Evolutionary conservation across 495 filamentous ascomycete genomes (phyloP).

Genomic region (Penicillium daleae): DNA sequence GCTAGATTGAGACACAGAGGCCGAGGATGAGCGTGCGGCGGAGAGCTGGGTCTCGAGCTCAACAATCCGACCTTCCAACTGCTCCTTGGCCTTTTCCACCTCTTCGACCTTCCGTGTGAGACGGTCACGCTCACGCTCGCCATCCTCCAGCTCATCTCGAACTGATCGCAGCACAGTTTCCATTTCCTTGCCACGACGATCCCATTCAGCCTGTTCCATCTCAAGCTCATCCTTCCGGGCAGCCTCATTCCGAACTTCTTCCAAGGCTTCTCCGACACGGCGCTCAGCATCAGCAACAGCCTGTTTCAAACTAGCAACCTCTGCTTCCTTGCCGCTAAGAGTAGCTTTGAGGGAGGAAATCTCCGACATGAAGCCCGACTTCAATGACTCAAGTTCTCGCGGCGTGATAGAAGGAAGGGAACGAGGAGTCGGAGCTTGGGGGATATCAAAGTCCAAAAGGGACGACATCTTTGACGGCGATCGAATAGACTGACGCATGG

Average conservation of each 20-base stretch:
- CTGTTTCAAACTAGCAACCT: slow-evolving; percentile 79
- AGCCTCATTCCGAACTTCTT: slow-evolving; percentile 75
- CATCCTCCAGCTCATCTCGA: slow-evolving; percentile 76
- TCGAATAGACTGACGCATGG: slow-evolving; percentile 38
- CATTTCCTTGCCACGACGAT: slow-evolving; percentile 82
- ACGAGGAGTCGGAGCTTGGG: slow-evolving; percentile 84
- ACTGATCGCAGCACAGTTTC: slow-evolving; percentile 76
- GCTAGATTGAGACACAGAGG: slow-evolving; percentile 15
- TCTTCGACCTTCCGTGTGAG: slow-evolving; percentile 73
- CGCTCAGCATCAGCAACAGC: slow-evolving; percentile 88
- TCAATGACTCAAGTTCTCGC: slow-evolving; percentile 88
- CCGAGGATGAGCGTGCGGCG: slow-evolving; percentile 58
- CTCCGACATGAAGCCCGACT: slow-evolving; percentile 85
- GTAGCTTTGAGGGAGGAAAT: slow-evolving; percentile 88
- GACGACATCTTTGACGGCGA: slow-evolving; percentile 46
- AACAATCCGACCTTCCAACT: slow-evolving; percentile 54
- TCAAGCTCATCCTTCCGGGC: slow-evolving; percentile 68
- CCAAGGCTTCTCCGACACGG: slow-evolving; percentile 83
- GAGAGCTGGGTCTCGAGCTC: slow-evolving; percentile 76
- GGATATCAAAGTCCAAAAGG: slow-evolving; percentile 92
- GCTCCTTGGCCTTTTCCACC: slow-evolving; percentile 69
- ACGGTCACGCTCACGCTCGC: slow-evolving; percentile 75
- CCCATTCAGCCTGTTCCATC: slow-evolving; percentile 81
- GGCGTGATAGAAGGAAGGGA: slow-evolving; percentile 90
- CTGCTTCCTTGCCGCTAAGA: slow-evolving; percentile 87